Evolutionary conservation across 768 basidiomycete species (phyloP), one percentile per base, ranked within the genome.

Genomic region (Hypholoma fasciculare): DNA sequence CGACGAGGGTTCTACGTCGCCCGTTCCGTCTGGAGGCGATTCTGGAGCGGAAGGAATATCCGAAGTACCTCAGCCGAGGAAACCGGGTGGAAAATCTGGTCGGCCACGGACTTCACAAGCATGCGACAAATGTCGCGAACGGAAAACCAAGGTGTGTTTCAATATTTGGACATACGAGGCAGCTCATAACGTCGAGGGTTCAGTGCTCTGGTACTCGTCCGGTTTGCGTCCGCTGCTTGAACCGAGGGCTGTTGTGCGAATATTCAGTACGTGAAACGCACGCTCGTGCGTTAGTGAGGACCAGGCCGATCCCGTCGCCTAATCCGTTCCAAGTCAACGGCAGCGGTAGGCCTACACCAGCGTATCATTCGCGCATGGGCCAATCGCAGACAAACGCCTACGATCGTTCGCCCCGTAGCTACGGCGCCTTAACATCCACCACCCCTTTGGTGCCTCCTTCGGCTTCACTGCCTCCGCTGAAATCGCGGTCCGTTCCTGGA

Each of bases 201-300:
- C 30, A 34, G 84, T 86, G 84, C 63, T 83, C 82, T 13, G 84
- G 84, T n/a, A 78, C 80, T 39, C 76, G 74, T 48, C 84, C 84
- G 7, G 74, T 77, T 3, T 86, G 84, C 65, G 67, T 71, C 27
- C 78, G 84, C 26, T 86, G 84, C 62, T 66, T 72, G 1, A 70
- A 72, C 26, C 74, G 83, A 17, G 83, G 81, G 13, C 74, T 84
- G 20, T 67, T 76, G 27, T 86, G 84, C 65, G 74, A 77, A 46
- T 86, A 84, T 64, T 74, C 80, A 34, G 63, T 64, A 47, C 71
- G 77, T 34, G 75, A 74, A 54, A 67, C 72, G 13, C 74, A 77
- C 19, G 61, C 69, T 9, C 73, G 76, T 2, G 69, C 72, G 4
- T 65, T 72, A 17, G 52, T 67, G 7, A 72, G 59, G 27, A 30